Evolutionary conservation across 202 grass and related monocot genomes (phyloP).

Genomic region (Cymbopogon flexuosus): DNA sequence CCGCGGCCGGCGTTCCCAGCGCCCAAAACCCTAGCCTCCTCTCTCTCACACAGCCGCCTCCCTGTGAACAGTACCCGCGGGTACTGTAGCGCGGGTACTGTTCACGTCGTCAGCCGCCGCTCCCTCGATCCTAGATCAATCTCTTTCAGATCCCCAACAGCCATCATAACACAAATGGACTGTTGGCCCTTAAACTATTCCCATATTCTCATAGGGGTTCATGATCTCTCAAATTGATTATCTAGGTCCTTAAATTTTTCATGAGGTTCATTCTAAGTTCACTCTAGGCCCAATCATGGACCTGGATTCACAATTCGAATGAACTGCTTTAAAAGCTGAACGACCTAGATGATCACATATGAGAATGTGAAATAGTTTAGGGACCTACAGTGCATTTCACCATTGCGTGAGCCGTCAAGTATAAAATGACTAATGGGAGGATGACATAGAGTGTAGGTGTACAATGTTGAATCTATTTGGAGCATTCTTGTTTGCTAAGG

Average conservation of each 20-base stretch:
- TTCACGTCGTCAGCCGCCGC: no score
- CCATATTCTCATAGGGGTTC: not conserved
- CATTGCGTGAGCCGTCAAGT: not conserved
- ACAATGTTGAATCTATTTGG: conserved; percentile 7
- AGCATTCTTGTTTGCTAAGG: not conserved
- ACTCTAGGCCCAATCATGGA: not conserved
- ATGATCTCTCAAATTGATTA: not conserved
- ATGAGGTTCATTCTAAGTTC: not conserved
- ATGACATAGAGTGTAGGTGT: not conserved
- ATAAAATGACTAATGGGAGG: conserved; percentile 20
- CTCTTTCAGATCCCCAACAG: no score
- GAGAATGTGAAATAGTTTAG: not conserved
- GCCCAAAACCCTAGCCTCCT: no score
- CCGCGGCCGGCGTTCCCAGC: no score
- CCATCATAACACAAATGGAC: no score
- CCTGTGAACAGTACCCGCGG: no score
- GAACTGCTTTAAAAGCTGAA: not conserved
- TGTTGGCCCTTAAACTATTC: not conserved
- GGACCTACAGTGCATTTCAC: not conserved
- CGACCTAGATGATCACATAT: not conserved
- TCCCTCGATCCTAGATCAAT: no score
- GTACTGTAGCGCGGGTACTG: no score
- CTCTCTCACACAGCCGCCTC: no score
- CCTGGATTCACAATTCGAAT: not conserved
- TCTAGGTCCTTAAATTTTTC: not conserved